phyloP scores from a whole-genome alignment of 192 early-diverging fungal species.

The Backusella parvicylindrica region DNA sequence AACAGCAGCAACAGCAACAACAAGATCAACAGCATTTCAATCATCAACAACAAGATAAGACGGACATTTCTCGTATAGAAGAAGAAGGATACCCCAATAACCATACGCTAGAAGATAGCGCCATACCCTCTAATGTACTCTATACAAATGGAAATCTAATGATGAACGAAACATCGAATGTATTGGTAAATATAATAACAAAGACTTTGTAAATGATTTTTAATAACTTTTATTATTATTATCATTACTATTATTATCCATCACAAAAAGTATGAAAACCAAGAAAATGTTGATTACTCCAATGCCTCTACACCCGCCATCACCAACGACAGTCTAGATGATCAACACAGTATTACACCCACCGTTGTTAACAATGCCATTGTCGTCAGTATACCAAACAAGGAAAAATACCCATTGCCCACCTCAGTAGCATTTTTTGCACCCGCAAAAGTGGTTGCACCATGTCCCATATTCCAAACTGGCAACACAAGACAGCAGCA shows the following conservation, averaged over 20 bases:
- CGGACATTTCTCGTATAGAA: not conserved
- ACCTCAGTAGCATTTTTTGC: not conserved
- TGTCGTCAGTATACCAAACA: not conserved
- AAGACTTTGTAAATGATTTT: not conserved
- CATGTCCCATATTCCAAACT: conserved; percentile 10
- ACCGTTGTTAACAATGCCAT: not conserved
- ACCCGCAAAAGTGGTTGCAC: not conserved
- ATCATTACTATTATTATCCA: too few species aligned
- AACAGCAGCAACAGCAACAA: not conserved
- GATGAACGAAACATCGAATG: not conserved
- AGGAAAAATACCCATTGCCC: conserved; percentile 4
- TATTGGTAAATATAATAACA: not conserved
- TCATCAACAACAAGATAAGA: not conserved
- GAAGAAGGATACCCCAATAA: not conserved
- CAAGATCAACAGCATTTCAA: not conserved
- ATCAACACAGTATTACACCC: not conserved
- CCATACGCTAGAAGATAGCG: not conserved
- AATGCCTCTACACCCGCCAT: not conserved
- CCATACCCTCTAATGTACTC: not conserved
- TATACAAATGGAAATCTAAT: conserved; percentile 4
- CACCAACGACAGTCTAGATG: not conserved
- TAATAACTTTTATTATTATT: not conserved
- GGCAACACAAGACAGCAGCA: not conserved
- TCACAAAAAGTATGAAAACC: not conserved
- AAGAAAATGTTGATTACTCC: not conserved